These are phyloP conservation scores for Vaccinium corymbosum DNA, from an alignment of 148 eudicot species.

Conservation along the genomic window DNA sequence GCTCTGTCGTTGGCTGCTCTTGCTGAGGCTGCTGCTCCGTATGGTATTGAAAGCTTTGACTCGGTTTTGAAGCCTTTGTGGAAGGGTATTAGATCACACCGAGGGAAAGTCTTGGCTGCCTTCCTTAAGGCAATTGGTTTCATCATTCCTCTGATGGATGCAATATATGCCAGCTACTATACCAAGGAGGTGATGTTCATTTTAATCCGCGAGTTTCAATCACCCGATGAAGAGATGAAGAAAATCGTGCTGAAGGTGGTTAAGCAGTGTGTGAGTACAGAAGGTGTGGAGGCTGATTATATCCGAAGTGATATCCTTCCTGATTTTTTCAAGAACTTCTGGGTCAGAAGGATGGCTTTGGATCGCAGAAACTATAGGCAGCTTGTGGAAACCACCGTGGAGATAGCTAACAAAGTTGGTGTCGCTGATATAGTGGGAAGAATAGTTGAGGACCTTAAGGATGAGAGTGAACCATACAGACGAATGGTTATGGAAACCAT, in stretches of 20 bases:
- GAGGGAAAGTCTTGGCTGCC: slow-evolving; percentile 98
- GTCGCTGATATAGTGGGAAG: slow-evolving; percentile 96
- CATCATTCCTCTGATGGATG: slow-evolving; percentile 95
- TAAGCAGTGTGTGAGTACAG: slow-evolving; percentile 97
- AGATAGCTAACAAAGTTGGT: slow-evolving; percentile 93
- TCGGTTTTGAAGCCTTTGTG: slow-evolving; percentile 95
- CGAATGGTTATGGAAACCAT: slow-evolving; percentile 99
- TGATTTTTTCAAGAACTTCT: slow-evolving; percentile 82
- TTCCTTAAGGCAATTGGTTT: slow-evolving; percentile 96
- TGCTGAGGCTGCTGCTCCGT: slow-evolving; percentile 98
- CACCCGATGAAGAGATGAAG: slow-evolving; percentile 99
- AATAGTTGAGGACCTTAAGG: slow-evolving; percentile 91
- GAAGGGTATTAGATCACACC: slow-evolving; percentile 96
- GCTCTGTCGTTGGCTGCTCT: slow-evolving; percentile 97
- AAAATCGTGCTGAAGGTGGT: slow-evolving; percentile 95
- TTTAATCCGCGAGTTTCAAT: slow-evolving; percentile 91
- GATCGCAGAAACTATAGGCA: slow-evolving; percentile 92
- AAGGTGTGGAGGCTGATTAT: slow-evolving; percentile 93
- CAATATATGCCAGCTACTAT: slow-evolving; percentile 91
- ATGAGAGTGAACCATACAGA: slow-evolving; percentile 94
- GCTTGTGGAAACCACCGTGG: slow-evolving; percentile 91
- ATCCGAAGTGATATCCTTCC: slow-evolving; percentile 88
- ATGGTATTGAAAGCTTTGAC: slow-evolving; percentile 97
- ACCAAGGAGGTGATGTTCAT: slow-evolving; percentile 95
- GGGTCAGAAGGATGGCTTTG: slow-evolving; percentile 98